Percentiles rank a stretch among this genome's conserved stretches.
phyloP scores from a whole-genome alignment of 2,329 filamentous ascomycete species.

The Monosporascus sp. region DNA sequence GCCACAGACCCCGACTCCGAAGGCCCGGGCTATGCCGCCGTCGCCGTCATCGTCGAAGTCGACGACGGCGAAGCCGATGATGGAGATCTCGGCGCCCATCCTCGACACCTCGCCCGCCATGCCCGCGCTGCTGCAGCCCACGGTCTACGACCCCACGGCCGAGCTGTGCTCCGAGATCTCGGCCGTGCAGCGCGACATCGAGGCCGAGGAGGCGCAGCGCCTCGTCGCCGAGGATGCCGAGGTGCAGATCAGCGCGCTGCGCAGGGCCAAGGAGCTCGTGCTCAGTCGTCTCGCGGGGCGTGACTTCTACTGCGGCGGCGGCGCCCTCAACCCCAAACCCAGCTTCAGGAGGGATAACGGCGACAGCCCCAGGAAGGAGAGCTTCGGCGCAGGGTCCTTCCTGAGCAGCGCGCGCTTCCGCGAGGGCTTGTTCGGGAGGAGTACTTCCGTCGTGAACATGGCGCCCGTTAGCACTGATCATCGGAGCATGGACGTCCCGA shows the following conservation, averaged over 20 bases:
- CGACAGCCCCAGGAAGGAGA: slow-evolving; percentile 25
- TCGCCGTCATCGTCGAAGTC: neutral
- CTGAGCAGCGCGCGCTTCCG: slow-evolving; percentile 32
- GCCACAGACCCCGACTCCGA: slow-evolving; percentile 14
- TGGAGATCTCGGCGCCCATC: slow-evolving; percentile 44
- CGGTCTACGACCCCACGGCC: slow-evolving; percentile 47
- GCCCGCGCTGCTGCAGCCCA: slow-evolving; percentile 49
- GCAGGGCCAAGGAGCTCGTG: slow-evolving; percentile 55
- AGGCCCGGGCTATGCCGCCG: neutral
- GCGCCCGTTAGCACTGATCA: slow-evolving; percentile 23
- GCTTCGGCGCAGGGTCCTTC: slow-evolving; percentile 25
- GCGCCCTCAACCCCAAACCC: neutral
- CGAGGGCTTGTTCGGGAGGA: slow-evolving; percentile 37
- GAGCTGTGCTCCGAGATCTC: slow-evolving; percentile 43
- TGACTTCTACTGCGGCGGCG: slow-evolving; percentile 33
- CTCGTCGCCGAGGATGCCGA: slow-evolving; percentile 52
- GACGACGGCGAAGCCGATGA: slow-evolving; percentile 9
- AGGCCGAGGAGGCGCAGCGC: slow-evolving; percentile 50
- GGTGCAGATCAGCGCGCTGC: slow-evolving; percentile 48
- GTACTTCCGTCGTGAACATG: slow-evolving; percentile 12
- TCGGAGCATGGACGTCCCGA: slow-evolving; percentile 49
- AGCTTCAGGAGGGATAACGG: slow-evolving; percentile 9
- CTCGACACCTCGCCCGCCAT: slow-evolving; percentile 39
- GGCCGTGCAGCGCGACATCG: slow-evolving; percentile 52
- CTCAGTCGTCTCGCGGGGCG: slow-evolving; percentile 48